Evolutionary conservation across 1,139 yeast genomes (phyloP), one percentile per base, ranked within the genome.

Genomic region (Suhomyces ambrosiae): DNA sequence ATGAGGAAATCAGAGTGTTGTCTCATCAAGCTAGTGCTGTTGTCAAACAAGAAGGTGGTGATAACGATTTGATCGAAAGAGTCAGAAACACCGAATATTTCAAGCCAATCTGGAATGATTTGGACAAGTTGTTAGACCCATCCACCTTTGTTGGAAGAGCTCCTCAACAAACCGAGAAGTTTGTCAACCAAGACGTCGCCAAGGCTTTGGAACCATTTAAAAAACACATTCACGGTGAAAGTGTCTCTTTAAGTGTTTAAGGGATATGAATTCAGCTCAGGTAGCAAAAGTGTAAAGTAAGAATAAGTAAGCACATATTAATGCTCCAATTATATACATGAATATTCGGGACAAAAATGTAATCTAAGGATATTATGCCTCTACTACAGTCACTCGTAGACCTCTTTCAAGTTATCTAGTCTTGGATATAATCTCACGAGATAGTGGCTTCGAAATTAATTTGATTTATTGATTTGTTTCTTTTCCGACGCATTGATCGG

Each of bases 31-130:
- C 98, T 21, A 90, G 96, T 48, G 92, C 89, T 39, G 97, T 90
- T 44, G 98, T 92, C 40, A 92, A 92, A 68, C 96, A 90, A 65
- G 86, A 92, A 70, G 99, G 99, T 67, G 97, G 97, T 47, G 99
- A 92, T 62, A 92, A 92, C 57, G 98, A 92, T 63, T 78, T 92
- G 61, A 92, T 92, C 52, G 95, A 90, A 63, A 80, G 98, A 60
- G 75, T 92, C 56, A 80, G 76, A 66, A 76, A 74, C 32, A 88
- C 90, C 43, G 74, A 76, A 44, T 92, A 89, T 73, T 92, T 92
- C 71, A 72, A 80, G 61, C 98, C 98, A 43, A 85, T 92, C 53
- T 86, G 95, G 87, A 68, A 60, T 45, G 88, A 92, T 37, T 76
- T 92, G 59, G 96, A 86, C 49, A 50, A 65, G 15, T 76, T 92